Evolutionary conservation across 2,329 filamentous ascomycete genomes (phyloP).

Genomic region (Fusarium mangiferae): DNA sequence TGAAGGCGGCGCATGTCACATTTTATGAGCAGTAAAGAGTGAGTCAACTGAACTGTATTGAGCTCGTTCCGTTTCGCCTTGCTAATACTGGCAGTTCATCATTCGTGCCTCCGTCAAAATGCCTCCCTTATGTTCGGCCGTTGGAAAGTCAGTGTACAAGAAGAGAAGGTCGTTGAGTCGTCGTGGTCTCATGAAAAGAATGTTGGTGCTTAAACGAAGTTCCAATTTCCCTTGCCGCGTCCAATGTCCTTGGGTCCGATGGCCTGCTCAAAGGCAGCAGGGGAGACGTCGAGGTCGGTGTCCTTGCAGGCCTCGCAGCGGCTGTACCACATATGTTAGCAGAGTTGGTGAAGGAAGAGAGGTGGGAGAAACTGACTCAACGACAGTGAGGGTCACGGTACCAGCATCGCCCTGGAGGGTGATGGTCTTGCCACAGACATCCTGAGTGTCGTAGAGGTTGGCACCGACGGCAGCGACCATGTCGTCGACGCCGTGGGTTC

Average conservation of each 20-base stretch:
- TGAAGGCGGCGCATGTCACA: not conserved
- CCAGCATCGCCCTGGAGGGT: slow-evolving; percentile 62
- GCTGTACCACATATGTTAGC: slow-evolving; percentile 7
- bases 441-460: slow-evolving; percentile 70
- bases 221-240: slow-evolving; percentile 30
- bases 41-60: slow-evolving; percentile 11
- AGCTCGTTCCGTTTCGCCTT: not conserved
- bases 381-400: slow-evolving; percentile 69
- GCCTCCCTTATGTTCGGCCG: slow-evolving; percentile 21
- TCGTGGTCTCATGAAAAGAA: slow-evolving; percentile 2
- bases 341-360: not conserved
- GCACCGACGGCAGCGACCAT: slow-evolving; percentile 74
- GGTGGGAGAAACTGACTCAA: slow-evolving; percentile 57
- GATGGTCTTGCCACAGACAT: slow-evolving; percentile 72
- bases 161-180: slow-evolving; percentile 6
- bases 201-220: slow-evolving; percentile 6
- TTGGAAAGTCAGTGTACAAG: slow-evolving; percentile 16
- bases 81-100: slow-evolving; percentile 19
- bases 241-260: slow-evolving; percentile 45
- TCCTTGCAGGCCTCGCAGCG: slow-evolving; percentile 64
- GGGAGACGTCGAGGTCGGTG: slow-evolving; percentile 61
- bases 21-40: not conserved
- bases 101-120: slow-evolving; percentile 14
- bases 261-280: slow-evolving; percentile 57
- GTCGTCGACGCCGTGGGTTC: slow-evolving; percentile 63